phyloP scores from a whole-genome alignment of 305 asterid species.

The Withania somnifera region DNA sequence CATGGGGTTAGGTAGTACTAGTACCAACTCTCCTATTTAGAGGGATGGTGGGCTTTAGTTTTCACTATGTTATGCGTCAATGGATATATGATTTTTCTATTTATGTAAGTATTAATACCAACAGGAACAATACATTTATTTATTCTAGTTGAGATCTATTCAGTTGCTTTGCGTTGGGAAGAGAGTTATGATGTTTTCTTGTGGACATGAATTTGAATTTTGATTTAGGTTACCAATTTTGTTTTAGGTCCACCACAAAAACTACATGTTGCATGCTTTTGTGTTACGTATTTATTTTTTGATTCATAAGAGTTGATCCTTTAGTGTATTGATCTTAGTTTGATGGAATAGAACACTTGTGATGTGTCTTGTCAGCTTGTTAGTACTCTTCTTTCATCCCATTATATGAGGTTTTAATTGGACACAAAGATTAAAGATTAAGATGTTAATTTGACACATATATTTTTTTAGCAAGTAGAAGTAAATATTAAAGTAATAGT shows the following conservation, averaged over 20 bases:
- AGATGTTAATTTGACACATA: not conserved
- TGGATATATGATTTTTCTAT: not conserved
- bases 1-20: not conserved
- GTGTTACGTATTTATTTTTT: not conserved
- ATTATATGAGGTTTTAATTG: not conserved
- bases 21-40: not conserved
- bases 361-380: not conserved
- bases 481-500: not conserved
- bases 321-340: not conserved
- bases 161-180: not conserved
- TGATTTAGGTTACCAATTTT: not conserved
- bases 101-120: no score
- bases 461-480: not conserved
- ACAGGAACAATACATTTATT: not conserved
- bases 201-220: not conserved
- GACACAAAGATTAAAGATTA: not conserved
- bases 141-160: not conserved
- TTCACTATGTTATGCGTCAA: not conserved
- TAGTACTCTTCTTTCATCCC: not conserved
- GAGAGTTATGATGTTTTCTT: not conserved
- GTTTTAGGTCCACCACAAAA: not conserved
- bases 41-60: not conserved
- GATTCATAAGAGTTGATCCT: not conserved
- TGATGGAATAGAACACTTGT: not conserved
- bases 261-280: not conserved